Conservation (phyloP, 345 rosid genomes). For the Ceriops zippeliana region DNA sequence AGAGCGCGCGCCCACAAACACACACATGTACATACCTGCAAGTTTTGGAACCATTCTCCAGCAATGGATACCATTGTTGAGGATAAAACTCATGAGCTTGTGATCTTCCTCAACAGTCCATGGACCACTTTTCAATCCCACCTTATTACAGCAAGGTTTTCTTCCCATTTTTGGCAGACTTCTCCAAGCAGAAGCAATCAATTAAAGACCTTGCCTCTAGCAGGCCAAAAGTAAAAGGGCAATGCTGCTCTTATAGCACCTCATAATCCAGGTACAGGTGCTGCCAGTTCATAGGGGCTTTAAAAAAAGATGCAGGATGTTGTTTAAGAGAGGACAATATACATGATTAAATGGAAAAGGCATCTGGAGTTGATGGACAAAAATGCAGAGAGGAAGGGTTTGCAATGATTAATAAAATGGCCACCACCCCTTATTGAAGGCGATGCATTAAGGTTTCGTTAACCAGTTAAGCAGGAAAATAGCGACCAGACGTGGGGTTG, state of each 20-base stretch:
- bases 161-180: conserved; percentile 53
- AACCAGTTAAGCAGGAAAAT: neutral
- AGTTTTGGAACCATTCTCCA: conserved; percentile 93
- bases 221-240: conserved; percentile 9
- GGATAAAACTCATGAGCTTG: conserved; percentile 79
- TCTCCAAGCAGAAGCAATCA: no score
- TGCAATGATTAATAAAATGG: neutral
- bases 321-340: conserved; percentile 27
- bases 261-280: conserved; percentile 33
- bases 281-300: conserved; percentile 40
- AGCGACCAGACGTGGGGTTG: conserved; percentile 30
- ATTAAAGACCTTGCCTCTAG: neutral
- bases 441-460: conserved; percentile 24
- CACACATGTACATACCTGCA: conserved; percentile 56
- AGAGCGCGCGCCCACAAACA: no score
- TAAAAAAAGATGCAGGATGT: conserved; percentile 20
- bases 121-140: conserved; percentile 91
- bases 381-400: neutral
- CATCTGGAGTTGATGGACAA: conserved; percentile 27
- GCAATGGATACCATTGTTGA: conserved; percentile 87
- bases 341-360: conserved; percentile 35
- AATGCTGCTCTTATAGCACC: conserved; percentile 10
- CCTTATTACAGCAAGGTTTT: conserved; percentile 89
- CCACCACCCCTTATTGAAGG: conserved; percentile 12
- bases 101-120: conserved; percentile 98